Evolutionary conservation across 2,329 filamentous ascomycete species (phyloP), one percentile per base, ranked within the genome.

Genomic region (Malbranchea cinnamomea): DNA sequence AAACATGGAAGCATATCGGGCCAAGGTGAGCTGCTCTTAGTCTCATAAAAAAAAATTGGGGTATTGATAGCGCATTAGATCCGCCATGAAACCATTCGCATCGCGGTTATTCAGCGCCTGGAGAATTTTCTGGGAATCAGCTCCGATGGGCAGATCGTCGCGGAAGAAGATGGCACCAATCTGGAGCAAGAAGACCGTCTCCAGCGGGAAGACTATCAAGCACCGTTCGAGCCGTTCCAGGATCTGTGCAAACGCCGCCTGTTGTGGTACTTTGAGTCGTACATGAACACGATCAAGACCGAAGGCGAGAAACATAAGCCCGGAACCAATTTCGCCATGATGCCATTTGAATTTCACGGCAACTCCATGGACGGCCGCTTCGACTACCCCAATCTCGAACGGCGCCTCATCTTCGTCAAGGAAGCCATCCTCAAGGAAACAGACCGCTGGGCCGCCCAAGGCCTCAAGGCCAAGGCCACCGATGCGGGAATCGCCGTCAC

Each of bases 191-290:
- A 49, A 20, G 40, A 52, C 17, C 27, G 23, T 5, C 31, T 37
- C 9, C 26, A 26, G n/a, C 50, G 39, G 6, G 54, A 71, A 9
- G 72, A 78, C 23, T 49, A 54, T 1, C 54, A 47, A 5, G 47
- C 70, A 1, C 65, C 71, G 0, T 92, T 83, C 52, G 79, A 92
- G 41, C 82, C 84, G 0, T 95, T 95, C 59, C 77, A 74, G 41
- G 87, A 95, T 46, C 63, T 93, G 4, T 81, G 78, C 64, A 95
- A 95, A 56, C 74, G 79, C 21, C 74, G 85, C 1, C 94, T 95
- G 49, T 61, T 95, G 9, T 95, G 89, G 89, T 95, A 95, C 56
- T 92, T 81, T 52, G 79, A 91, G 41, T 79, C 79, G 3, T 95
- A 95, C 47, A 60, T 89, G 13, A 60, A 67, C 3, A 68, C 77